Evolutionary conservation across 2,329 filamentous ascomycete genomes (phyloP), one percentile per base, ranked within the genome.

Genomic region (Aspergillus caelatus): DNA sequence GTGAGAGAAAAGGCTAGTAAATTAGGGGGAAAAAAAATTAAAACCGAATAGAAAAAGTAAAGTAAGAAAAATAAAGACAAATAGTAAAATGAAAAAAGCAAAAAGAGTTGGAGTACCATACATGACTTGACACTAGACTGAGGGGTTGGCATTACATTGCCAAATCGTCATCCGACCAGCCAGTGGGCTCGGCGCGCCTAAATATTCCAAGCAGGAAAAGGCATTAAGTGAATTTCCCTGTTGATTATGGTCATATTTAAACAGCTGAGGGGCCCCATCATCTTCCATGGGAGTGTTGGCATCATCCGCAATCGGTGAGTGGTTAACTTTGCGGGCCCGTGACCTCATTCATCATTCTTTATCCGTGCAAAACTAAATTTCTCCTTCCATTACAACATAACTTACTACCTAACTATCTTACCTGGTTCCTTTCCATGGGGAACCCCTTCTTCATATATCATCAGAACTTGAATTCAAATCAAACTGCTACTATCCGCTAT

Each of bases 221-320:
- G n/a, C 6, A 53, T 5, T 6, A 14, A 36, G 34, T 36, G 28
- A 30, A 53, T 10, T 34, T 36, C 52, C 52, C 21, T 54, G 52
- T 36, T 54, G 34, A 14, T 19, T 19, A n/a, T 21, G 6, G 26
- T 39, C 19, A 41, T 56, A 43, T 36, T 30, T 53, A 53, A 53
- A n/a, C 26, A 30, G 4, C 50, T 30, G 26, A 32, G 26, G 23
- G 30, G 19, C 12, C 19, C 28, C 10, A n/a, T 6, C n/a, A 23
- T 6, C n/a, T 14, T 4, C 32, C 19, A 54, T 46, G 32, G 39
- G 39, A 59, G 61, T 65, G 59, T 61, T 50, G 56, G 58, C 65
- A 65, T 68, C 60, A 67, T 63, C 55, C 41, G 61, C 32, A 28
- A 26, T 30, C 48, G 26, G 45, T 60, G 62, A 60, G 46, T 65